phyloP scores from a whole-genome alignment of 352 stramenopile genomes.

The Globisporangium camurandrum region DNA sequence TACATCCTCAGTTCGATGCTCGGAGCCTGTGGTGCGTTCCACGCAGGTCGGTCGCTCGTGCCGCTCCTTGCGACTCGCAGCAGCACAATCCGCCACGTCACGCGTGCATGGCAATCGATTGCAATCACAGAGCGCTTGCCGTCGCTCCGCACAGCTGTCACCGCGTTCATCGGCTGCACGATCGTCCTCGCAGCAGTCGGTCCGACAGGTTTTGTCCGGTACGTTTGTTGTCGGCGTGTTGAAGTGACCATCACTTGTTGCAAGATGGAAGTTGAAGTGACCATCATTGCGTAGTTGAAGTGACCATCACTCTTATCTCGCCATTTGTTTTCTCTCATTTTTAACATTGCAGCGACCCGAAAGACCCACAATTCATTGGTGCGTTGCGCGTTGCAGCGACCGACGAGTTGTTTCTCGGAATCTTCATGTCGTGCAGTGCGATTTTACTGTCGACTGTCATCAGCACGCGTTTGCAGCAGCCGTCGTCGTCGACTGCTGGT shows the following conservation, averaged over 20 bases:
- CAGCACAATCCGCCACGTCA: slow-evolving; percentile 8
- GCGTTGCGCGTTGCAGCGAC: slow-evolving; percentile 46
- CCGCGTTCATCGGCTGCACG: slow-evolving; percentile 30
- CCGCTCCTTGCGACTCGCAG: slow-evolving; percentile 7
- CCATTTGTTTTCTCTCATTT: neutral
- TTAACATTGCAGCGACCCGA: slow-evolving; percentile 43
- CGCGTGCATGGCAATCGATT: slow-evolving; percentile 8
- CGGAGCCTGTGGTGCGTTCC: slow-evolving; percentile 47
- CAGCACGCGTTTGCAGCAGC: slow-evolving; percentile 15
- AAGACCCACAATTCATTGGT: slow-evolving; percentile 71
- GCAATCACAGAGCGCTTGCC: slow-evolving; percentile 17
- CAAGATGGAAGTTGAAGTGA: too few relatives aligned
- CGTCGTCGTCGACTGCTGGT: slow-evolving; percentile 3
- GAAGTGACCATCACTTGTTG: neutral
- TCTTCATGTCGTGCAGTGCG: slow-evolving; percentile 66
- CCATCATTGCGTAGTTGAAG: too few relatives aligned
- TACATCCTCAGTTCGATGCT: slow-evolving; percentile 58
- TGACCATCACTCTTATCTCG: too few relatives aligned
- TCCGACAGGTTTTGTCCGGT: slow-evolving; percentile 61
- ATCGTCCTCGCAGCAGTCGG: slow-evolving; percentile 37
- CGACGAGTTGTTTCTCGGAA: slow-evolving; percentile 61
- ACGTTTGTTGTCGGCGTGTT: neutral
- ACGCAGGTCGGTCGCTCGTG: slow-evolving; percentile 32
- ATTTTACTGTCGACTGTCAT: slow-evolving; percentile 49
- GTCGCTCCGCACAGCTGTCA: slow-evolving; percentile 23